phyloP scores from a whole-genome alignment of 2,329 filamentous ascomycete species.

The Shiraia sp. region DNA sequence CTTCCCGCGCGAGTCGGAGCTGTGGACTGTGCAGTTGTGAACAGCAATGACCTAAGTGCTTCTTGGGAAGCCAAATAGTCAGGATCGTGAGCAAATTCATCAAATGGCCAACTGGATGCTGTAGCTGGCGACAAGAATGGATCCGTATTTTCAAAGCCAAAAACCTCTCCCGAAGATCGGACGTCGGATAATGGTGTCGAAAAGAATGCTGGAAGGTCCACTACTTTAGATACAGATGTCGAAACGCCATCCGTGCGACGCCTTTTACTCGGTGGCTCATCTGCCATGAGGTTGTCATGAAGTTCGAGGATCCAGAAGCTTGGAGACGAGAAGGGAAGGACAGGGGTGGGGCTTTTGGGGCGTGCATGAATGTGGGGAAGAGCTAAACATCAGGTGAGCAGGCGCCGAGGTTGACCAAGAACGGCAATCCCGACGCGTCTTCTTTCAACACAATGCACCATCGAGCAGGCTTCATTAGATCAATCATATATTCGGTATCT shows the following conservation, averaged over 20 bases:
- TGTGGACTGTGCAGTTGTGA: conserved; percentile 32
- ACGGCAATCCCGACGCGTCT: too few relatives aligned
- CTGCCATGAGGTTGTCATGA: neutral
- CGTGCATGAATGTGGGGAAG: too few relatives aligned
- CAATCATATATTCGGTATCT: too few relatives aligned
- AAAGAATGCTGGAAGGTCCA: conserved; percentile 2
- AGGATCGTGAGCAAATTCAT: conserved; percentile 33
- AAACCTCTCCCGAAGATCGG: neutral
- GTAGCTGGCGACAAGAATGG: conserved; percentile 28
- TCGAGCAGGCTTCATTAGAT: too few relatives aligned
- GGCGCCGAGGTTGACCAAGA: too few relatives aligned
- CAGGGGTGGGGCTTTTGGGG: too few relatives aligned
- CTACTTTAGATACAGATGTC: too few relatives aligned
- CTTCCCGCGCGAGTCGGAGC: conserved; percentile 29
- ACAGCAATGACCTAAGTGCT: conserved; percentile 29
- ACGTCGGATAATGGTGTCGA: conserved; percentile 6
- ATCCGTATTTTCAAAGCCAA: conserved; percentile 20
- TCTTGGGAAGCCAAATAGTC: conserved; percentile 36
- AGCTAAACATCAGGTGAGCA: too few relatives aligned
- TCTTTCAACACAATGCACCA: too few relatives aligned
- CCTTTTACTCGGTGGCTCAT: neutral
- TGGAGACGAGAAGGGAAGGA: too few relatives aligned
- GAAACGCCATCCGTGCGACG: neutral
- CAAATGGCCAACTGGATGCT: conserved; percentile 26
- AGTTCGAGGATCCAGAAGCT: too few relatives aligned